Base-by-base conservation (phyloP, 805 yeast species). In the Kuraishia hungarica region DNA sequence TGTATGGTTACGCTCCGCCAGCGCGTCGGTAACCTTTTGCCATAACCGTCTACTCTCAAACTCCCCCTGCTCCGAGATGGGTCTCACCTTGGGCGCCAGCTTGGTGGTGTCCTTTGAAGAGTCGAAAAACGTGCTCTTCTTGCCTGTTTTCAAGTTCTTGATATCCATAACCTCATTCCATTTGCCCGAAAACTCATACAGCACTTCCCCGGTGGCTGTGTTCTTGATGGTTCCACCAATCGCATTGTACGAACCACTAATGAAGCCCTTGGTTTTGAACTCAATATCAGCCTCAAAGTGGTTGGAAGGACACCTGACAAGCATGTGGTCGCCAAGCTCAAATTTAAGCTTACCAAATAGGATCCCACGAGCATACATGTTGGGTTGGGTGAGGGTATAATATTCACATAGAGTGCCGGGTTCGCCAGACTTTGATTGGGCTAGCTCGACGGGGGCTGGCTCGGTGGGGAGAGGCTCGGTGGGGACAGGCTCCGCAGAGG, bases 251-350 rank as follows among this genome's bases (percentile, higher is more conserved):
- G 93, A 81, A 21, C 99, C 99, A 22, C 92, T 80, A 49, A 94
- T 88, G 66, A 91, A 88, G 1, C 99, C 99, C 70, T 94, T 94
- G 5, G 94, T 88, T 67, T 94, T 92, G 72, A 94, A 94, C 61
- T 94, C 98, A 53, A 94, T 86, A 66, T 87, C 93, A 2, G 93
- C 90, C 54, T 79, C 77, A 57, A 79, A 78, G 15, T 81, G 83
- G 20, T 76, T 74, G 11, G 74, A 69, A 5, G 81, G 77, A 62
- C 93, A 87, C 61, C 79, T 81, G 55, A 94, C 76, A n/a, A 78
- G 62, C 83, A 96, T 82, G 65, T 87, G 96, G 68, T 94, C 99
- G 28, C 99, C 98, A 57, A 94, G 72, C 69, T 94, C 99, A 56
- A 87, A 84, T 71, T 86, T 87, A 75, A 94, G 79, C 59, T 86